These are phyloP conservation scores for Eragrostis curvula DNA, from an alignment of 176 grass and related monocot genomes.

Conservation along the genomic window DNA sequence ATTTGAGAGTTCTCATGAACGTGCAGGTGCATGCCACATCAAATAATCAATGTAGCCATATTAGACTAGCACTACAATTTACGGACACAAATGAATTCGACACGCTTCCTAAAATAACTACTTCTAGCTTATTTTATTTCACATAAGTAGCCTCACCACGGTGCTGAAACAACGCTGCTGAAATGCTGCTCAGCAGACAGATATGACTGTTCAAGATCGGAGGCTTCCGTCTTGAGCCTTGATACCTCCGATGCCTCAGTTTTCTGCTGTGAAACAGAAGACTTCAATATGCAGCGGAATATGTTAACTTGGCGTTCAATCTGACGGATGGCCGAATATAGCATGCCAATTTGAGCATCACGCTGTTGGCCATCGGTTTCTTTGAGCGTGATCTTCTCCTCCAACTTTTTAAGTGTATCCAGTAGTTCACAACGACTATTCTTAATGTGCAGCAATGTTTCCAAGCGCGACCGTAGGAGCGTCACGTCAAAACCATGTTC, in stretches of 20 bases:
- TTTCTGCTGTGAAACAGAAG: background rate
- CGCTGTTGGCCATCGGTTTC: background rate
- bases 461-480: constrained; percentile 45
- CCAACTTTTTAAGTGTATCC: background rate
- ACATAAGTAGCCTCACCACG: constrained; percentile 2
- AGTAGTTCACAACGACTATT: background rate
- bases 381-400: constrained; percentile 12
- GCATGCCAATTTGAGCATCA: background rate
- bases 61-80: background rate
- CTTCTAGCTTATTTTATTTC: background rate
- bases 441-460: constrained; percentile 40
- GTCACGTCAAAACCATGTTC: constrained; percentile 68
- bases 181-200: constrained; percentile 18
- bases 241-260: constrained; percentile 7
- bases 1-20: background rate
- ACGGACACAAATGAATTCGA: background rate
- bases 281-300: constrained; percentile 15
- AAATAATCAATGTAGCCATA: background rate
- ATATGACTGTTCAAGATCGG: constrained; percentile 9
- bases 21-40: background rate
- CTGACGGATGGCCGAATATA: constrained; percentile 14
- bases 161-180: background rate
- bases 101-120: background rate
- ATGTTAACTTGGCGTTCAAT: constrained; percentile 20
- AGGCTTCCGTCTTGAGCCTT: constrained; percentile 31